Evolutionary conservation across 306 rosid species (phyloP), one percentile per base, ranked within the genome.

Genomic region (Calophaca sinica): DNA sequence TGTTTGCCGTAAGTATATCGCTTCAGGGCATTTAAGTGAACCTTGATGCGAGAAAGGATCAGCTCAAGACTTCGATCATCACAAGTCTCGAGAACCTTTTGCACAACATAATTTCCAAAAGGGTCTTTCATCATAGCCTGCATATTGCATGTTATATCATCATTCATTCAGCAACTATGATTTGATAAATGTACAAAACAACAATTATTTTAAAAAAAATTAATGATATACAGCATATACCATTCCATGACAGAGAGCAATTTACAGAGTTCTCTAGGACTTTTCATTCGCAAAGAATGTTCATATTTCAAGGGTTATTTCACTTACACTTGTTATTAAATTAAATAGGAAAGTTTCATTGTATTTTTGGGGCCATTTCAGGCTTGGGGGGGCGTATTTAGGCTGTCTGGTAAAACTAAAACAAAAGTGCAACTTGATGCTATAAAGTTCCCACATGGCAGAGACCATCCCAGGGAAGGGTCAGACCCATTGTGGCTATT

Each of bases 111-210:
- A 84, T 94, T 94, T 70, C 96, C 99, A 74, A 90, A 94, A 8
- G 96, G 99, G 83, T 94, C 98, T 75, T 94, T 94, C 99, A 94
- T 94, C 98, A 94, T 94, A 42, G 90, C 93, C 99, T 94, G 88
- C 85, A 74, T 72, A 67, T 80, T 71, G 7, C 57, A 80, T 55
- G 54, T 73, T 49, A 36, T 41, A 65, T 55, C 41, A 71, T 83
- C 53, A 72, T 44, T 64, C 81, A 81, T 31, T 38, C 41, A 44
- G 62, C 4, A 44, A 9, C 52, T 48, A 20, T 12, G 39, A 62
- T 46, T 72, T 28, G 31, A 50, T 57, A 14, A 55, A 66, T 65
- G 70, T 57, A 60, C 12, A 48, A 60, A 70, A 44, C 74, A 39
- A 9, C 48, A 57, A 59, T 20, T 20, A 20, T 20, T 20, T 20